Evolutionary conservation across 225 moss, liverwort and hornwort genomes (phyloP).

Genomic region (Marchantia polymorpha): DNA sequence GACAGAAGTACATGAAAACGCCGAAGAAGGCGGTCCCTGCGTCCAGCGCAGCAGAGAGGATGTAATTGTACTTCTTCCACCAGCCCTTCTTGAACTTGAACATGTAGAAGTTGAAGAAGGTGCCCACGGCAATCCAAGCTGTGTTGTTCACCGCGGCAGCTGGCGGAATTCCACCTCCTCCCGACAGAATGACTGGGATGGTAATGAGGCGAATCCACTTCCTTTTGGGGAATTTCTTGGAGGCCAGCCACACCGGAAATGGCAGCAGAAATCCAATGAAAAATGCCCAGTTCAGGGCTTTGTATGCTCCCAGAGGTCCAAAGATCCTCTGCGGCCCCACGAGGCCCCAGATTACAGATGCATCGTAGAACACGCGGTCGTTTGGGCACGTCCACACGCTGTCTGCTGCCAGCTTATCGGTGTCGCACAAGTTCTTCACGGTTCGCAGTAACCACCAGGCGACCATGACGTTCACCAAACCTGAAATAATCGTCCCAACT

Average conservation of each 20-base stretch:
- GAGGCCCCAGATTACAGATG: conserved; percentile 20
- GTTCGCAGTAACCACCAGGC: conserved; percentile 13
- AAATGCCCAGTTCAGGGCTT: conserved; percentile 13
- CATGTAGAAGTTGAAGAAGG: conserved; percentile 21
- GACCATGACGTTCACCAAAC: neutral
- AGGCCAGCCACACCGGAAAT: conserved; percentile 13
- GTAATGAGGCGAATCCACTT: conserved; percentile 12
- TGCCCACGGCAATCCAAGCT: conserved; percentile 11
- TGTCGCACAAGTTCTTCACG: conserved; percentile 14
- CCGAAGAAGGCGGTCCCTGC: conserved; percentile 20
- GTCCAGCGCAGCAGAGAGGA: conserved; percentile 19
- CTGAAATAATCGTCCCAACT: conserved; percentile 8
- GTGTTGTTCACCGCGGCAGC: conserved; percentile 15
- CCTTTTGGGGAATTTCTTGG: neutral
- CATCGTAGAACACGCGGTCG: conserved; percentile 14
- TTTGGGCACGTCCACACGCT: conserved; percentile 17
- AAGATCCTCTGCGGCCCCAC: conserved; percentile 16
- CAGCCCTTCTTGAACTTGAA: conserved; percentile 15
- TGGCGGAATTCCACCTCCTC: conserved; percentile 16
- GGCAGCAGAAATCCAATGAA: conserved; percentile 9
- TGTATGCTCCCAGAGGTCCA: conserved; percentile 5
- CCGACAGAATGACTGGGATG: conserved; percentile 13
- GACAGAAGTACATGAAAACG: conserved; percentile 15
- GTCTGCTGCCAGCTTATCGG: conserved; percentile 7
- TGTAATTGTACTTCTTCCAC: conserved; percentile 22